phyloP scores from a whole-genome alignment of 352 stramenopile species.

The Pythium diclinum region DNA sequence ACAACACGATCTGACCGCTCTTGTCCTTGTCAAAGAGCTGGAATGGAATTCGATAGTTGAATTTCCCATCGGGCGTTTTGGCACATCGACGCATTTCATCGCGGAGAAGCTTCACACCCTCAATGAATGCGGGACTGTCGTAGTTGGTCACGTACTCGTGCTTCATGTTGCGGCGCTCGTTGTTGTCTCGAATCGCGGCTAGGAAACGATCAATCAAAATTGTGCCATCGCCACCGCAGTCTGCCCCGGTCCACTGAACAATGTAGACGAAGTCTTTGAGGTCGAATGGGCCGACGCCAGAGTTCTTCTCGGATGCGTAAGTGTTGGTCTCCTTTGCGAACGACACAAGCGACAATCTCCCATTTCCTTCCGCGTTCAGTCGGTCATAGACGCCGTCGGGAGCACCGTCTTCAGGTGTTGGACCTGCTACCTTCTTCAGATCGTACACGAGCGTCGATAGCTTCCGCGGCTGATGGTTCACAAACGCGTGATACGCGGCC shows the following conservation, averaged over 20 bases:
- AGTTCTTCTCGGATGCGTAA: conserved; percentile 49
- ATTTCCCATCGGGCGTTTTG: conserved; percentile 78
- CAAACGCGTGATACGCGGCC: conserved; percentile 63
- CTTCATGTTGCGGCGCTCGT: conserved; percentile 80
- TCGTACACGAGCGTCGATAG: conserved; percentile 76
- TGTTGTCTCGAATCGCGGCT: conserved; percentile 57
- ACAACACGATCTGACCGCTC: conserved; percentile 63
- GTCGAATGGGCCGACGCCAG: conserved; percentile 39
- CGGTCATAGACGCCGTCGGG: conserved; percentile 61
- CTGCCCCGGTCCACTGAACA: conserved; percentile 69
- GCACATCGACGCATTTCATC: conserved; percentile 71
- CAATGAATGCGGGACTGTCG: conserved; percentile 72
- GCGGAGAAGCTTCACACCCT: conserved; percentile 65
- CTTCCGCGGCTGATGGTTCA: conserved; percentile 80
- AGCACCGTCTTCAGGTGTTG: conserved; percentile 30
- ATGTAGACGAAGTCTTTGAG: conserved; percentile 75
- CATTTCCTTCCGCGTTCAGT: conserved; percentile 70
- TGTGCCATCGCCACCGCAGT: conserved; percentile 60
- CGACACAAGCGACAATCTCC: conserved; percentile 55
- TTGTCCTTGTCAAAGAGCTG: conserved; percentile 70
- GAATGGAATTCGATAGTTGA: conserved; percentile 70
- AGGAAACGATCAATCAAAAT: conserved; percentile 78
- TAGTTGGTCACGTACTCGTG: conserved; percentile 82
- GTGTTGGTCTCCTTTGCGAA: conserved; percentile 60
- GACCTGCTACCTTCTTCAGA: conserved; percentile 63